Conservation (phyloP, 768 basidiomycete genomes). For the Tylopilus plumbeoviolaceoides region DNA sequence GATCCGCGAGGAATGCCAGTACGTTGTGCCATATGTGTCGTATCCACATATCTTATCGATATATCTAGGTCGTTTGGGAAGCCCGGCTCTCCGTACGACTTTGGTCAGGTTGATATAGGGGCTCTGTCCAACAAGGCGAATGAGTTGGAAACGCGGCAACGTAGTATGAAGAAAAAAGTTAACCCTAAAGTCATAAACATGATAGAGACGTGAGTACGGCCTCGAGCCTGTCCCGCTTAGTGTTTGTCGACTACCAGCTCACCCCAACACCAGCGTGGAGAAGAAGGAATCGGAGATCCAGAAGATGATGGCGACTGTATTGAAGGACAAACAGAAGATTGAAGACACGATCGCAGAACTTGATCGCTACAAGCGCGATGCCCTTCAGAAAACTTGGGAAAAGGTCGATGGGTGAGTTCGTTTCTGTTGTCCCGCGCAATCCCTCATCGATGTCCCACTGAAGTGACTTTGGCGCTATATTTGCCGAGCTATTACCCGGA, state of each 20-base stretch:
- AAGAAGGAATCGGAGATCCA: slow-evolving; percentile 84
- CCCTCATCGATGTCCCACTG: background rate
- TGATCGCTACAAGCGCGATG: slow-evolving; percentile 91
- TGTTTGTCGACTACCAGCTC: background rate
- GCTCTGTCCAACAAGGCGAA: slow-evolving; percentile 58
- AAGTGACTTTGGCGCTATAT: slow-evolving; percentile 96
- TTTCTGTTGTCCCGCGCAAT: background rate
- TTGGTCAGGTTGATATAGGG: slow-evolving; percentile 57
- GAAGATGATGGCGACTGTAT: slow-evolving; percentile 83
- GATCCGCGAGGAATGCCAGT: slow-evolving; percentile 89
- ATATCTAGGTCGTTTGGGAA: slow-evolving; percentile 77
- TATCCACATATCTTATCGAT: background rate
- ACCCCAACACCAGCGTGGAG: slow-evolving; percentile 63
- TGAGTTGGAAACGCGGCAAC: slow-evolving; percentile 74
- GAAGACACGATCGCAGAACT: slow-evolving; percentile 91
- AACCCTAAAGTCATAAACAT: slow-evolving; percentile 95
- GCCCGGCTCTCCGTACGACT: slow-evolving; percentile 77
- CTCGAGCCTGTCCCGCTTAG: background rate
- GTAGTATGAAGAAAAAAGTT: slow-evolving; percentile 90
- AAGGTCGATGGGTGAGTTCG: slow-evolving; percentile 80
- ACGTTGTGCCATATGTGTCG: slow-evolving; percentile 29
- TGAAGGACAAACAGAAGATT: slow-evolving; percentile 93
- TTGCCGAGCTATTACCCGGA: slow-evolving; percentile 90
- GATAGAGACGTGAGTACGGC: slow-evolving; percentile 75
- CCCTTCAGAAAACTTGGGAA: slow-evolving; percentile 91